These are phyloP conservation scores for Lactarius pseudohatsudake DNA, from an alignment of 768 basidiomycete genomes.

Conservation along the genomic window DNA sequence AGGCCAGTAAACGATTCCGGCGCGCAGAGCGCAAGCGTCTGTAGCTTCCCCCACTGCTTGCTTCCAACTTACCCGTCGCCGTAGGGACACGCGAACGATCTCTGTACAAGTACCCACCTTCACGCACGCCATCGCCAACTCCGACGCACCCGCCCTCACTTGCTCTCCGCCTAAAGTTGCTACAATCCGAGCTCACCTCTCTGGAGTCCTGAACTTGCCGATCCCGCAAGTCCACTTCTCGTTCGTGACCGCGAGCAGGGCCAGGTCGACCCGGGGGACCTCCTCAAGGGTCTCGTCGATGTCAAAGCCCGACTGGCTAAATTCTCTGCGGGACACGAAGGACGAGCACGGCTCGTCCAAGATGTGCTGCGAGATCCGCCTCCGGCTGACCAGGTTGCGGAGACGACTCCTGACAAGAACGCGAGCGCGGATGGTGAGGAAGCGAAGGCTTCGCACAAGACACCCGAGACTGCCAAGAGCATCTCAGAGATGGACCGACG, in stretches of 20 bases:
- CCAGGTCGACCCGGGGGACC: conserved; percentile 67
- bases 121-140: conserved; percentile 52
- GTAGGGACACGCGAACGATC: conserved; percentile 43
- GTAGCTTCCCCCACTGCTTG: conserved; percentile 9
- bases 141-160: conserved; percentile 37
- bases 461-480: conserved; percentile 41
- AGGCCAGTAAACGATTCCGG: conserved; percentile 68
- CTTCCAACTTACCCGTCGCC: conserved; percentile 39
- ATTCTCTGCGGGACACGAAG: conserved; percentile 64
- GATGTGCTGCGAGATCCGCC: conserved; percentile 47
- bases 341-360: conserved; percentile 61
- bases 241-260: conserved; percentile 58
- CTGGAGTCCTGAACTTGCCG: conserved; percentile 82
- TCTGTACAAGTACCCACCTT: conserved; percentile 70
- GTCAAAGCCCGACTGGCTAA: conserved; percentile 67
- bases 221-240: conserved; percentile 71
- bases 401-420: conserved; percentile 24
- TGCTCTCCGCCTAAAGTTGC: conserved; percentile 45
- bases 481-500: conserved; percentile 80
- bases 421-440: conserved; percentile 21
- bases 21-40: conserved; percentile 64
- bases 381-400: conserved; percentile 32
- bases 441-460: conserved; percentile 18
- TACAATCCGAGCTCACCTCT: conserved; percentile 77
- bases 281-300: conserved; percentile 76